A percentile compares a stretch with the other conserved stretches of the same genome.
phyloP scores from a whole-genome alignment of 2,329 filamentous ascomycete genomes.

The Colletotrichum destructivum region DNA sequence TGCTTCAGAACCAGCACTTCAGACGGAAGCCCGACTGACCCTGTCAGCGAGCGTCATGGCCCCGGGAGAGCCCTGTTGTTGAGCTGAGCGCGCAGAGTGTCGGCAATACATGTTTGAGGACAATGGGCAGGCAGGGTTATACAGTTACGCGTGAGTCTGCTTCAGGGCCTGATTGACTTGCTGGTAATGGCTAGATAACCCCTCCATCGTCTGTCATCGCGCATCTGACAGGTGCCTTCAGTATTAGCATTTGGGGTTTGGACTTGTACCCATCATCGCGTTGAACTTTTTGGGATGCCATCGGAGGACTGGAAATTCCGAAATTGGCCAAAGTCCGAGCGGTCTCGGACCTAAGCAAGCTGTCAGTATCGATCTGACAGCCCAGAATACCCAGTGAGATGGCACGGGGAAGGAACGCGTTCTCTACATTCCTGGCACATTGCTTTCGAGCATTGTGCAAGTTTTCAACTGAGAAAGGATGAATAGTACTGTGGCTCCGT shows the following conservation, averaged over 20 bases:
- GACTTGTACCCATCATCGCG: too few species aligned
- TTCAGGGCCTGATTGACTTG: not conserved
- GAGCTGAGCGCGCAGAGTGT: not conserved
- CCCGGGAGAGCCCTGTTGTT: slow-evolving; percentile 7
- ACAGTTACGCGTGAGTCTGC: not conserved
- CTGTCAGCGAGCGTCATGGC: not conserved
- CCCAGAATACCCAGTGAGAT: not conserved
- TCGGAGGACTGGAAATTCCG: not conserved
- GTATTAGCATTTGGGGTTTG: not conserved
- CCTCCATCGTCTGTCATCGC: not conserved
- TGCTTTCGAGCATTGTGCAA: too few species aligned
- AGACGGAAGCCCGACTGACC: slow-evolving; percentile 24
- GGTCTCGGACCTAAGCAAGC: slow-evolving; percentile 22
- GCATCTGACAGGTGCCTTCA: not conserved
- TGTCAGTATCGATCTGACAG: not conserved
- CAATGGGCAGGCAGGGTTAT: not conserved
- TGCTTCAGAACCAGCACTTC: slow-evolving; percentile 37
- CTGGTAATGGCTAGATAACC: not conserved
- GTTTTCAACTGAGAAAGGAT: not conserved
- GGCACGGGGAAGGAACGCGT: not conserved
- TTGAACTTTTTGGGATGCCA: not conserved
- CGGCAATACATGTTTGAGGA: not conserved
- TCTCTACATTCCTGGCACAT: too few species aligned
- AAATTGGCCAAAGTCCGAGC: not conserved
- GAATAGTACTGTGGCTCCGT: not conserved